Evolutionary conservation across 805 yeast species (phyloP), one percentile per base, ranked within the genome.

Genomic region (Candida jianshihensis): DNA sequence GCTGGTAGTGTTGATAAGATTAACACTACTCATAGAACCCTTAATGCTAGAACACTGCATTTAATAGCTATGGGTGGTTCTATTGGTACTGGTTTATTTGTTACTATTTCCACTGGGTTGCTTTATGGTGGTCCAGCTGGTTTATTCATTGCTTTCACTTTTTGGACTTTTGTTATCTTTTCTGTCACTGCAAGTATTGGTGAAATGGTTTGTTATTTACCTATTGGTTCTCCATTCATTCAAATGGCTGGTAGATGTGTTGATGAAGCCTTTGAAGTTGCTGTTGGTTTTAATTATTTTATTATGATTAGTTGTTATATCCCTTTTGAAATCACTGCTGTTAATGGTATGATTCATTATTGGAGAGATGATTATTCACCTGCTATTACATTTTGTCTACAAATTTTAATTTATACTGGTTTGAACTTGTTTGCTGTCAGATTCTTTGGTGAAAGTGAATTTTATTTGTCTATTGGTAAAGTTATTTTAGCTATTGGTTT

Each of bases 371-470:
- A 78, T 47, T 83, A 75, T 55, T 69, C 78, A 2, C 81, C 89
- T 1, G 92, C 81, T 0, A 79, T 73, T 17, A 70, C 87, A 4
- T 66, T 85, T 43, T 70, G 73, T 3, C 64, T 84, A 3, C 87
- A 80, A 54, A 68, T 81, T n/a, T 74, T 70, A 7, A 54, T 83
- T 21, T 81, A 83, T 52, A 61, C 79, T 10, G 17, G 68, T 13
- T 70, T 85, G 42, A 84, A 85, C 50, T 50, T 82, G 15, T 74
- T 81, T 47, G 87, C 89, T 1, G 94, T 85, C 26, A 65, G 65
- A 33, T 71, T 71, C 49, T 86, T 80, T 48, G 96, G 96, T 34
- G 95, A 86, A 56, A 66, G 78, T 20, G 95, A 86, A 58, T 86
- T 85, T 51, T 77, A 80, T 75, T 61, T 84, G 16, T 72, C 88